Evolutionary conservation across 345 rosid species (phyloP), one percentile per base, ranked within the genome.

Genomic region (Salix suchowensis): DNA sequence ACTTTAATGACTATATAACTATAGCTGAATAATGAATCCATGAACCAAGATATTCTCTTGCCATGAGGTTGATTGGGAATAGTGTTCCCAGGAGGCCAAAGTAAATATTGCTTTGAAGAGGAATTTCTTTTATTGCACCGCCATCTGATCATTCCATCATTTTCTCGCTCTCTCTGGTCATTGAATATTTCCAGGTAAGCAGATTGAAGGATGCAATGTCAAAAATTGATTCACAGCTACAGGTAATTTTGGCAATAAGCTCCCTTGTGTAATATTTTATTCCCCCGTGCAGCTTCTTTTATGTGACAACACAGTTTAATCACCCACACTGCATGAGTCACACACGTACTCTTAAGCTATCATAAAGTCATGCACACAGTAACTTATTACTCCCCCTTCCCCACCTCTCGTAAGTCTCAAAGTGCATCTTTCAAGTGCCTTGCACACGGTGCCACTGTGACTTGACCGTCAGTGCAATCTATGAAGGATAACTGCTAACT

Each of bases 161-260:
- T 74, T 32, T 42, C 73, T 30, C 54, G 26, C 74, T 23, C 46
- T 67, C 52, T 72, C 78, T 70, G 48, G 55, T 72, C 21, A 32
- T 30, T 77, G 44, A 30, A 24, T 40, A 32, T 68, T 61, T 85
- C 82, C 89, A 96, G 98, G 96, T 89, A 73, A 89, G 78, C 82
- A 88, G 89, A 82, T 79, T 96, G 80, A 96, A 93, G 86, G 94
- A 96, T 79, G 97, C 89, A 73, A 85, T 96, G 99, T 90, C 97
- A 48, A 85, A 89, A 79, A 87, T 89, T 42, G 90, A 93, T 89
- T 88, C 91, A 18, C 89, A 91, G 85, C 86, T 96, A 19, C 91
- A 93, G 91, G 99, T 96, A 85, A 46, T 68, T 76, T 82, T 76
- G 19, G 26, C 66, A 39, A 21, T 12, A 26, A 67, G 67, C 28